phyloP scores from a whole-genome alignment of 2,329 filamentous ascomycete genomes.

The Ascochyta clinopodiicola region DNA sequence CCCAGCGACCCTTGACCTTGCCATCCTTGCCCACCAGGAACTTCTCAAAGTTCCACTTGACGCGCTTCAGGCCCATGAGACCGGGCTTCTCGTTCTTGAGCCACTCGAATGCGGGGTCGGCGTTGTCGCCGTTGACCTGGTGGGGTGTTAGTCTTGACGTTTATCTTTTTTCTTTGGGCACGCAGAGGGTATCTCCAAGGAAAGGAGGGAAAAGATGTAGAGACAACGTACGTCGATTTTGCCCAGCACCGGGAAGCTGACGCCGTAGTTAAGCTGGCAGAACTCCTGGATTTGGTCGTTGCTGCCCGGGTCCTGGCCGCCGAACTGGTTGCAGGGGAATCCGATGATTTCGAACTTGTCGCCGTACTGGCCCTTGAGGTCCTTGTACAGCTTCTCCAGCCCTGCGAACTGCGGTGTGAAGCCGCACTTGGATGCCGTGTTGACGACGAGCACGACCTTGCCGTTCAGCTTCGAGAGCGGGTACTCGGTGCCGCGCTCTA shows the following conservation, averaged over 20 bases:
- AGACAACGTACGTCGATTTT: conserved; percentile 78
- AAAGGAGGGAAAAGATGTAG: too few relatives aligned
- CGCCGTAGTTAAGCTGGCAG: conserved; percentile 94
- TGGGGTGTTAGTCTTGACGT: not conserved
- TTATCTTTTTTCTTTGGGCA: too few relatives aligned
- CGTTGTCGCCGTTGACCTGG: conserved; percentile 74
- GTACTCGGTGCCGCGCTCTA: conserved; percentile 77
- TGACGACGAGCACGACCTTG: conserved; percentile 95
- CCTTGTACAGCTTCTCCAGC: conserved; percentile 89
- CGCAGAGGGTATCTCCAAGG: too few relatives aligned
- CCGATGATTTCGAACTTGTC: conserved; percentile 87
- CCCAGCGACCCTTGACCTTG: conserved; percentile 84
- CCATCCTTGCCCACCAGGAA: conserved; percentile 89
- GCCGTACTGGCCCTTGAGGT: conserved; percentile 70
- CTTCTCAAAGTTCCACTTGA: conserved; percentile 99
- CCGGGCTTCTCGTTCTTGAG: conserved; percentile 76
- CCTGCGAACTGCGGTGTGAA: conserved; percentile 96
- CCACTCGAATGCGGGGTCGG: conserved; percentile 81
- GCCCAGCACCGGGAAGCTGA: conserved; percentile 86
- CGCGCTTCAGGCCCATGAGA: conserved; percentile 81
- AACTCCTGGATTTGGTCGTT: conserved; percentile 69
- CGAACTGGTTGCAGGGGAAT: conserved; percentile 99
- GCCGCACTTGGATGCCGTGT: conserved; percentile 98
- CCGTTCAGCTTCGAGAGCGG: conserved; percentile 75
- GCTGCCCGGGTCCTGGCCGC: conserved; percentile 82